Percentiles rank a stretch among this genome's conserved stretches.
These are phyloP conservation scores for Mycosphaerella sp. DNA, from an alignment of 2,329 filamentous ascomycete species.

Conservation along the genomic window DNA sequence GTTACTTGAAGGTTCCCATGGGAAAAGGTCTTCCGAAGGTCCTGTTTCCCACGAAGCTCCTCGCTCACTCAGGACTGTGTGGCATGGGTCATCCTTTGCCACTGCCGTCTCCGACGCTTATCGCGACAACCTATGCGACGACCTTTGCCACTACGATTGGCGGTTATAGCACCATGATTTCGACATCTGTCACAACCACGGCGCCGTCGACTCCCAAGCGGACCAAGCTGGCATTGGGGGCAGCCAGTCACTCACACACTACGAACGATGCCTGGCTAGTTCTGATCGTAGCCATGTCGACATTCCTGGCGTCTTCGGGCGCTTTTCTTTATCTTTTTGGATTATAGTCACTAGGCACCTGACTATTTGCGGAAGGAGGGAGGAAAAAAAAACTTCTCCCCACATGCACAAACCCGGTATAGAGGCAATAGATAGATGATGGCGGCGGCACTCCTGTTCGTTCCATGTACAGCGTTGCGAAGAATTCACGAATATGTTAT, in stretches of 20 bases:
- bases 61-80: conserved; percentile 26
- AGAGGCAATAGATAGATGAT: no score
- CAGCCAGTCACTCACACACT: not conserved
- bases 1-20: conserved; percentile 32
- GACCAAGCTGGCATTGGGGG: not conserved
- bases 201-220: not conserved
- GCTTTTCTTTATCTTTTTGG: not conserved
- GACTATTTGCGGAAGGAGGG: no score
- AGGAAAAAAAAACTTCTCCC: no score
- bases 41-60: conserved; percentile 27
- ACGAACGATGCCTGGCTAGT: not conserved
- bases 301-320: not conserved
- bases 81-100: conserved; percentile 9
- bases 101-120: not conserved
- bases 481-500: no score
- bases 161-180: not conserved
- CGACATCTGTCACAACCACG: not conserved
- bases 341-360: not conserved
- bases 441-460: no score
- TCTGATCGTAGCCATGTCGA: not conserved
- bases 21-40: conserved; percentile 33
- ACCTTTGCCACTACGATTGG: not conserved
- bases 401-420: no score
- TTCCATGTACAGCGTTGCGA: no score
- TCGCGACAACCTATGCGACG: not conserved